These are phyloP conservation scores for Ophiostoma sp. DNA, from an alignment of 2,329 filamentous ascomycete species.

Conservation along the genomic window DNA sequence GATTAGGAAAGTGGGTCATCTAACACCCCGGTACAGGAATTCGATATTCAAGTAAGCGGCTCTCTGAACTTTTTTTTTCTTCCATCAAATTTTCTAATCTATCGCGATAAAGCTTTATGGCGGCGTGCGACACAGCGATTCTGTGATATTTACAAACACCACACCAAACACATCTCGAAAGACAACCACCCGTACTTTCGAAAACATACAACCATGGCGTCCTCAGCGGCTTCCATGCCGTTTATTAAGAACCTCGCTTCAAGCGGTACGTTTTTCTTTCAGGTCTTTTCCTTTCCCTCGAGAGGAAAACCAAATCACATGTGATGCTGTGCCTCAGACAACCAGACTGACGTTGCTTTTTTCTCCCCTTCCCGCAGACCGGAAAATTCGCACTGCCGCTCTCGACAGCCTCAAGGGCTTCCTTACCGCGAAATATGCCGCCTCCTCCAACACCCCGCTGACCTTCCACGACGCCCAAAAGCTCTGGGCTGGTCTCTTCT, in stretches of 20 bases:
- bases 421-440: constrained; percentile 58
- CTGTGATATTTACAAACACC: neutral
- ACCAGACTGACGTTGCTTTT: neutral
- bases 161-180: neutral
- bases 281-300: neutral
- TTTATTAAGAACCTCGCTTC: constrained; percentile 84
- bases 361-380: constrained; percentile 55
- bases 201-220: constrained; percentile 37
- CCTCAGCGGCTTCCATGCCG: constrained; percentile 57
- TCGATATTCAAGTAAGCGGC: neutral
- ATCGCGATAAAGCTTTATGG: constrained; percentile 8
- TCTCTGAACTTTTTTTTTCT: constrained; percentile 8
- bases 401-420: constrained; percentile 75
- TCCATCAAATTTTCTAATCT: constrained; percentile 19
- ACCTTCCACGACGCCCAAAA: constrained; percentile 73
- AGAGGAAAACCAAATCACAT: neutral
- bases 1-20: neutral
- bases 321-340: neutral
- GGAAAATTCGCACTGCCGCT: constrained; percentile 73
- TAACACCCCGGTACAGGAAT: constrained; percentile 2
- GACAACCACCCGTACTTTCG: neutral
- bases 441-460: constrained; percentile 51
- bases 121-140: constrained; percentile 8
- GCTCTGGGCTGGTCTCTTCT: constrained; percentile 94
- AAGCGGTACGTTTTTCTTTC: constrained; percentile 61